These are phyloP conservation scores for Coemansia asiatica DNA, from an alignment of 192 early-diverging fungal species.

Conservation along the genomic window DNA sequence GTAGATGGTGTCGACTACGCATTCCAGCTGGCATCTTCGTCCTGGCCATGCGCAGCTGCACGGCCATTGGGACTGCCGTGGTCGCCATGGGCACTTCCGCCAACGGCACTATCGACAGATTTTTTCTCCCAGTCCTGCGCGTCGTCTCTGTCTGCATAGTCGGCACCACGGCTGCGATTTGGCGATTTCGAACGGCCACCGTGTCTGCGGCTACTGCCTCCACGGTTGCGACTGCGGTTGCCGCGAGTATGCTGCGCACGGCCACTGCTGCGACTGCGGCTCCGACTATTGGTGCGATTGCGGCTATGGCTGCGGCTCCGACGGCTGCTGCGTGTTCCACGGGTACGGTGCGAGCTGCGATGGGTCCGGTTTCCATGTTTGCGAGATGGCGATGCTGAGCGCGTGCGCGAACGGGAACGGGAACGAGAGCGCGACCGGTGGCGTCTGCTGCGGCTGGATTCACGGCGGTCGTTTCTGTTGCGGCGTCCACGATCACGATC, in stretches of 20 bases:
- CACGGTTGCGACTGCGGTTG: not conserved
- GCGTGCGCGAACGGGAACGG: conserved; percentile 4
- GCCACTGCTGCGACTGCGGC: conserved; percentile 11
- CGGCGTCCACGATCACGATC: conserved; percentile 20
- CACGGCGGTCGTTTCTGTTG: conserved; percentile 5
- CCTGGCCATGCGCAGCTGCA: not conserved
- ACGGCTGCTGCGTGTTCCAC: conserved; percentile 8
- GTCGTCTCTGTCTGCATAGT: conserved; percentile 10
- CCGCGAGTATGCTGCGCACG: conserved; percentile 10
- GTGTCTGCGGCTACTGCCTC: conserved; percentile 17
- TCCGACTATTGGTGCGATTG: conserved; percentile 12
- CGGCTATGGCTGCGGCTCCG: conserved; percentile 5
- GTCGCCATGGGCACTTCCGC: conserved; percentile 8
- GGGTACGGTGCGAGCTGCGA: conserved; percentile 14
- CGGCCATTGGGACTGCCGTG: not conserved
- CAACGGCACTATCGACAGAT: conserved; percentile 21
- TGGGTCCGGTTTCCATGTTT: conserved; percentile 2
- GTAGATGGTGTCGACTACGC: not conserved
- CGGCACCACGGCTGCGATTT: not conserved
- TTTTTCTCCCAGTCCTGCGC: conserved; percentile 15
- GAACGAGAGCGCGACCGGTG: conserved; percentile 10
- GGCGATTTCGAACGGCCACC: conserved; percentile 14
- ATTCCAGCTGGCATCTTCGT: not conserved
- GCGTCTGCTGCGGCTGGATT: conserved; percentile 14
- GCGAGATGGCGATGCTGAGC: conserved; percentile 22